Evolutionary conservation across 1,139 yeast genomes (phyloP).

Genomic region (Geotrichum citri-aurantii): DNA sequence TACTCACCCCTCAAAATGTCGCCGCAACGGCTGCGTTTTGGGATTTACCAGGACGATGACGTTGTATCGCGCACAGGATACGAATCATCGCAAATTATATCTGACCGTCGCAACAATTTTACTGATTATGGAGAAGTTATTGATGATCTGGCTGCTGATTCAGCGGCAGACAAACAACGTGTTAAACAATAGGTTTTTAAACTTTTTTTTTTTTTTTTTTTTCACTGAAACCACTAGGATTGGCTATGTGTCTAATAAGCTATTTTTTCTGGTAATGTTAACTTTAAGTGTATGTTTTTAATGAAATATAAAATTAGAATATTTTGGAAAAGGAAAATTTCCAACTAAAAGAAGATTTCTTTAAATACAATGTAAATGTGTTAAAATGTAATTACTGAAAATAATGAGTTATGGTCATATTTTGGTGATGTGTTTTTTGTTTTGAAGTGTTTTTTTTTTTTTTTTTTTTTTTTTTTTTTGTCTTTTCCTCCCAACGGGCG

Average conservation of each 20-base stretch:
- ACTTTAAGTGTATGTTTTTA: neutral
- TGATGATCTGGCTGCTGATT: neutral
- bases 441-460: neutral
- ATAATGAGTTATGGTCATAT: too few species aligned
- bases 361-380: too few species aligned
- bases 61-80: constrained; percentile 41
- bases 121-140: neutral
- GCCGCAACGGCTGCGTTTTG: constrained; percentile 12
- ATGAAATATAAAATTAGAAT: too few species aligned
- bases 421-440: neutral
- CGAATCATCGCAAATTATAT: too few species aligned
- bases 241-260: neutral
- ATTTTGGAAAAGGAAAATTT: too few species aligned
- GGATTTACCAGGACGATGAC: constrained; percentile 43
- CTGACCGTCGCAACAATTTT: neutral
- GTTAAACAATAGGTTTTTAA: neutral
- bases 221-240: neutral
- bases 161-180: neutral
- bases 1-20: constrained; percentile 10
- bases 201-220: neutral
- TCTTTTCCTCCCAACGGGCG: neutral
- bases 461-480: too few species aligned
- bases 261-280: neutral
- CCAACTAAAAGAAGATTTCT: too few species aligned
- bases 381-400: too few species aligned